phyloP scores from a whole-genome alignment of 2,329 filamentous ascomycete species.

The Emergomyces orientalis region DNA sequence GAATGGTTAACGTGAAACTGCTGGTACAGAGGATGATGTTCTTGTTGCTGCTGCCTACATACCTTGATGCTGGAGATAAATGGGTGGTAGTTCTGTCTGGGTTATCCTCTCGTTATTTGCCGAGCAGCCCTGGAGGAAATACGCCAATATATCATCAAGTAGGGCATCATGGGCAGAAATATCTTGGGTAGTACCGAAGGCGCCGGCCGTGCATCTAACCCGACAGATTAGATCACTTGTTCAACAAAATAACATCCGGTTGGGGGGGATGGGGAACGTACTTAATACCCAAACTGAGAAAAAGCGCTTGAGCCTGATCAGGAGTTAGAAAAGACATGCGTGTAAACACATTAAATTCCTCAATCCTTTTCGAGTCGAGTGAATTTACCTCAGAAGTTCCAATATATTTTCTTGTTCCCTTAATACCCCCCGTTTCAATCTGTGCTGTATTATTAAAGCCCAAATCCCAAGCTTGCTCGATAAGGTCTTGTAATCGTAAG shows the following conservation, averaged over 20 bases:
- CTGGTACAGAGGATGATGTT: neutral
- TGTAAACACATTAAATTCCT: neutral
- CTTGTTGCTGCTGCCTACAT: conserved; percentile 9
- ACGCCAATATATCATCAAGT: conserved; percentile 63
- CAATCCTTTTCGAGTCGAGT: neutral
- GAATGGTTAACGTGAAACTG: neutral
- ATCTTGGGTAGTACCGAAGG: conserved; percentile 43
- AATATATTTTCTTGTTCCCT: conserved; percentile 87
- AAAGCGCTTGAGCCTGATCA: conserved; percentile 64
- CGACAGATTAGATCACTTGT: neutral
- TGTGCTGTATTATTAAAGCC: conserved; percentile 69
- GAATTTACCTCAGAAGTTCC: conserved; percentile 70
- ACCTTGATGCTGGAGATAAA: conserved; percentile 83
- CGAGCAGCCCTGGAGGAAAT: conserved; percentile 54
- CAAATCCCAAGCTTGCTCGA: conserved; percentile 79
- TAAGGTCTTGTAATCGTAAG: conserved; percentile 72
- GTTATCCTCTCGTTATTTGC: conserved; percentile 53
- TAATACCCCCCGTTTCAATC: conserved; percentile 75
- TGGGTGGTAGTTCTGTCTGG: conserved; percentile 63
- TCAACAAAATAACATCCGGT: neutral
- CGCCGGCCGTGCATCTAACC: conserved; percentile 50
- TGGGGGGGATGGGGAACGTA: conserved; percentile 31
- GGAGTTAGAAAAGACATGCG: conserved; percentile 12
- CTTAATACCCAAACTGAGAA: conserved; percentile 59
- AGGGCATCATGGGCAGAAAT: conserved; percentile 43